Evolutionary conservation across 1,139 yeast genomes (phyloP), one percentile per base, ranked within the genome.

Genomic region (Oligophagozyma castellii): DNA sequence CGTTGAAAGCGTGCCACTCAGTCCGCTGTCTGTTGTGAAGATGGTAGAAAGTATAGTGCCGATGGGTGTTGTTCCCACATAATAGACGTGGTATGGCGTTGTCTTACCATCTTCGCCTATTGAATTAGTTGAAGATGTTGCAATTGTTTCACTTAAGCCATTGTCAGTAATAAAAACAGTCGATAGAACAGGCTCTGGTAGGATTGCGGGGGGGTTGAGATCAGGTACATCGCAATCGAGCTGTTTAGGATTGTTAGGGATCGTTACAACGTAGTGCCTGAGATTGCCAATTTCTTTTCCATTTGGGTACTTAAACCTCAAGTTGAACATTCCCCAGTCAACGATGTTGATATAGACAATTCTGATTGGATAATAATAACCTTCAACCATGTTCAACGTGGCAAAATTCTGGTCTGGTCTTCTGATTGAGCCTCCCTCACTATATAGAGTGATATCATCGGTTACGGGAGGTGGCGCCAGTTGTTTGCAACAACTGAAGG

Each of bases 401-500:
- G 12, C 21, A 20, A 20, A 18, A 13, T 2, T 27, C 34, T 11
- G 23, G 21, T 6, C 15, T 5, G 34, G 37, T 20, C 29, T 29
- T n/a, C n/a, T n/a, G n/a, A n/a, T n/a, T n/a, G n/a, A n/a, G n/a
- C n/a, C n/a, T n/a, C n/a, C n/a, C 11, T 33, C 24, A 10, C 27
- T 35, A 16, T 33, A 19, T n/a, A 36, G 20, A 8, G 40, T 21
- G 16, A 28, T 26, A 22, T 30, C 19, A 1, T 32, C 25, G 13
- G 22, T 22, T 5, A 16, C 14, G 12, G 21, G 14, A 3, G 35
- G 29, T 2, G 22, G 15, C 12, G 14, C 24, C 14, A 19, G 12
- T 16, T 34, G 30, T 5, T 38, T 29, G 38, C 58, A 54, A 37
- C 58, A 53, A 13, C 34, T 40, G 22, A 51, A 48, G 3, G 51